Percentiles rank a stretch among this genome's conserved stretches.
Evolutionary conservation across 164 flowering plant genomes (phyloP).

Genomic region (Sextonia rubra): DNA sequence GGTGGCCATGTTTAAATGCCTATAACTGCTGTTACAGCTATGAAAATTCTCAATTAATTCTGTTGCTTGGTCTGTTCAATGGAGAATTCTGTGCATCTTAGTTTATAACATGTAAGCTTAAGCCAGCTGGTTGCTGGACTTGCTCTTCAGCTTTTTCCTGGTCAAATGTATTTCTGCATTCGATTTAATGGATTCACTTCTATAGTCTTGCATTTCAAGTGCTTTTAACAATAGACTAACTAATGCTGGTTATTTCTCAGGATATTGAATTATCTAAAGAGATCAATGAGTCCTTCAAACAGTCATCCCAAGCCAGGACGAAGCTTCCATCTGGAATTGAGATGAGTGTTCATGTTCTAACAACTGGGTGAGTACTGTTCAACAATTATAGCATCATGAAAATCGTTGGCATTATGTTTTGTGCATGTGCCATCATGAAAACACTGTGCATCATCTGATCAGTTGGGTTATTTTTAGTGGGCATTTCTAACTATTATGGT

Average conservation of each 20-base stretch:
- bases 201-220: neutral
- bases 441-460: neutral
- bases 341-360: slow-evolving; percentile 89
- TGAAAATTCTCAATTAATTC: too few relatives aligned
- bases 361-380: slow-evolving; percentile 59
- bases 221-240: neutral
- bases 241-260: slow-evolving; percentile 28
- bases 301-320: slow-evolving; percentile 89
- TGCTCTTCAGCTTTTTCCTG: too few relatives aligned
- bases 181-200: too few relatives aligned
- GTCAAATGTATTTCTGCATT: too few relatives aligned
- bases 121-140: too few relatives aligned
- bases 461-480: neutral
- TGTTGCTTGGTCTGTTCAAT: too few relatives aligned
- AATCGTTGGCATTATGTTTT: neutral
- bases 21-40: too few relatives aligned
- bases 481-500: neutral
- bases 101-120: too few relatives aligned
- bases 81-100: too few relatives aligned
- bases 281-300: slow-evolving; percentile 91
- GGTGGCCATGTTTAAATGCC: too few relatives aligned
- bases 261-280: slow-evolving; percentile 90
- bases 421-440: neutral
- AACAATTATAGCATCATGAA: neutral
- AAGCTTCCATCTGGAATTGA: slow-evolving; percentile 90